Evolutionary conservation across 2,329 filamentous ascomycete species (phyloP).

Genomic region (Penicillium capsulatum): DNA sequence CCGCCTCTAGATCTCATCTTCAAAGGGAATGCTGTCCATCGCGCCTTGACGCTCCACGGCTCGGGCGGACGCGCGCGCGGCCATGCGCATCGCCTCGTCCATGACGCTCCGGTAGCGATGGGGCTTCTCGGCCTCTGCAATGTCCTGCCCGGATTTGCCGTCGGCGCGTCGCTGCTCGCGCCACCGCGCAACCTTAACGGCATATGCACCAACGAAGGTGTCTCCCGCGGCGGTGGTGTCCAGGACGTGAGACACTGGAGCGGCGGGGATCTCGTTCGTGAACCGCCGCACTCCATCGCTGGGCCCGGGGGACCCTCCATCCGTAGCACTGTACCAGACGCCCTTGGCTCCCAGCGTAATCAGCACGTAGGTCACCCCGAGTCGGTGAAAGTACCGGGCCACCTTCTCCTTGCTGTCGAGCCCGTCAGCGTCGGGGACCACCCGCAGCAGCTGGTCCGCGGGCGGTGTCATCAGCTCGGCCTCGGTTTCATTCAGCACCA

Average conservation of each 20-base stretch:
- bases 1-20: conserved; percentile 38
- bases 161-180: conserved; percentile 41
- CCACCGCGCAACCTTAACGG: conserved; percentile 62
- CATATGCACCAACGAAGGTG: conserved; percentile 88
- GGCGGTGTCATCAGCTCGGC: conserved; percentile 66
- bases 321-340: conserved; percentile 61
- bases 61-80: conserved; percentile 42
- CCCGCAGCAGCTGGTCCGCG: conserved; percentile 27
- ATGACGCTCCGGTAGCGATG: conserved; percentile 43
- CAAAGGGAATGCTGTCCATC: conserved; percentile 48
- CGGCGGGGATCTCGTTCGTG: conserved; percentile 52
- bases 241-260: conserved; percentile 67
- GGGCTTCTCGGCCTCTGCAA: conserved; percentile 33
- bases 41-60: conserved; percentile 45
- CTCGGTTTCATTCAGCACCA: conserved; percentile 90
- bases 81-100: conserved; percentile 43
- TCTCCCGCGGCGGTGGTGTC: conserved; percentile 94
- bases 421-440: conserved; percentile 31
- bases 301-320: conserved; percentile 42
- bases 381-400: conserved; percentile 58
- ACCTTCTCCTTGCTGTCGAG: conserved; percentile 53
- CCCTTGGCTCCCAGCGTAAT: conserved; percentile 80
- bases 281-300: conserved; percentile 29
- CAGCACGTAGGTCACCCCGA: conserved; percentile 71
- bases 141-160: conserved; percentile 49